Percentiles rank a stretch among this genome's conserved stretches.
These are phyloP conservation scores for Benincasa hispida DNA, from an alignment of 306 rosid species.

Conservation along the genomic window DNA sequence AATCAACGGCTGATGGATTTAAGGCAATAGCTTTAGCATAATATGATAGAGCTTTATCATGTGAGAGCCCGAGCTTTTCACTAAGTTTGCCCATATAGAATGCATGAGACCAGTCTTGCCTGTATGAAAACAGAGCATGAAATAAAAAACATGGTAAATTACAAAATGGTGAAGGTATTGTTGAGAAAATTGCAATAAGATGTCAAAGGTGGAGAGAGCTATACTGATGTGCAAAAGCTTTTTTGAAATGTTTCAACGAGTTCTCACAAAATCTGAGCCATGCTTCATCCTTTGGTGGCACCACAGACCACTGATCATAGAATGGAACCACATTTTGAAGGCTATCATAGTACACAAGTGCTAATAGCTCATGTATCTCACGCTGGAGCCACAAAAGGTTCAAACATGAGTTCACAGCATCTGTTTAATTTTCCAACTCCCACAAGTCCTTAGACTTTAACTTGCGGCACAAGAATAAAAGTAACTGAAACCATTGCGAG, in stretches of 20 bases:
- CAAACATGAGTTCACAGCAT: neutral
- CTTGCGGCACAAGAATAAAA: conserved; percentile 8
- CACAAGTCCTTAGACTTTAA: neutral
- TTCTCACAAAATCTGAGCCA: conserved; percentile 73
- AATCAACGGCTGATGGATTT: conserved; percentile 86
- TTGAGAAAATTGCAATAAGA: conserved; percentile 10
- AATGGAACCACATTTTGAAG: conserved; percentile 94
- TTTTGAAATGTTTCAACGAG: conserved; percentile 92
- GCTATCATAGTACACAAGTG: conserved; percentile 94
- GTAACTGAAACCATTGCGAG: neutral
- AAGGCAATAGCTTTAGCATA: conserved; percentile 65
- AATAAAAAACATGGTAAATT: neutral
- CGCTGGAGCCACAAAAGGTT: conserved; percentile 41
- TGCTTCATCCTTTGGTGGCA: conserved; percentile 72
- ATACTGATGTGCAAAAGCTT: conserved; percentile 75
- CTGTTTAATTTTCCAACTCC: neutral
- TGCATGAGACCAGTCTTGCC: conserved; percentile 94
- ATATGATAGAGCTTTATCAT: conserved; percentile 62
- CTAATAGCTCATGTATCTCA: conserved; percentile 91
- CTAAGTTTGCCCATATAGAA: conserved; percentile 94
- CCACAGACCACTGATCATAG: conserved; percentile 79
- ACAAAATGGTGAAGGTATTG: neutral
- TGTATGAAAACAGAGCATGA: conserved; percentile 24
- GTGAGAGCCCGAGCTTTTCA: conserved; percentile 75
- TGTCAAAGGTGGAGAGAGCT: conserved; percentile 10